Conservation (phyloP, 2,329 filamentous ascomycete species). For the Aspergillus flavus region DNA sequence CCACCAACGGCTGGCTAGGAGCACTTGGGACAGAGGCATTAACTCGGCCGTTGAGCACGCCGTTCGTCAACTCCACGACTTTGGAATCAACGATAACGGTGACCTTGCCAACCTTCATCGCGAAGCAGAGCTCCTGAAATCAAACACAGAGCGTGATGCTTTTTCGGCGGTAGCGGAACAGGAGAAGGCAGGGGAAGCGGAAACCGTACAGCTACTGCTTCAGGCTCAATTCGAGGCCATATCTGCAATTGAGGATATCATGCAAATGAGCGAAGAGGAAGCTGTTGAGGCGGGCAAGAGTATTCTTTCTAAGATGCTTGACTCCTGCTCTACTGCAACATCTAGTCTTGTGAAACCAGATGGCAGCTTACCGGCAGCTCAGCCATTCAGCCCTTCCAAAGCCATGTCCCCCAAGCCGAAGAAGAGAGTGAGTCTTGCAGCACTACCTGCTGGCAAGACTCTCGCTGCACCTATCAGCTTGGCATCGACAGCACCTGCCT, state of each 20-base stretch:
- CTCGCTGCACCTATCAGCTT: conserved; percentile 34
- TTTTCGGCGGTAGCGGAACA: conserved; percentile 77
- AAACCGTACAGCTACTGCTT: conserved; percentile 78
- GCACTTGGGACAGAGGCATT: conserved; percentile 83
- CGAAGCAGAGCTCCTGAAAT: conserved; percentile 84
- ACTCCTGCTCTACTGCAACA: conserved; percentile 72
- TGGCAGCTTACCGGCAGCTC: conserved; percentile 57
- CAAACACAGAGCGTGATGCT: conserved; percentile 78
- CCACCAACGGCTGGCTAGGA: conserved; percentile 78
- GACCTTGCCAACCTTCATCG: conserved; percentile 73
- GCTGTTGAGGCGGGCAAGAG: conserved; percentile 78
- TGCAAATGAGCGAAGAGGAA: conserved; percentile 79
- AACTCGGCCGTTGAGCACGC: conserved; percentile 88
- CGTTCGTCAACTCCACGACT: conserved; percentile 72
- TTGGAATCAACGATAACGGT: conserved; percentile 66
- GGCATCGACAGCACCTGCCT: conserved; percentile 46
- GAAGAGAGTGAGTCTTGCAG: conserved; percentile 53
- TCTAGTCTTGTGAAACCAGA: conserved; percentile 91
- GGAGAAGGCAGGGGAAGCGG: conserved; percentile 77
- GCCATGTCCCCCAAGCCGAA: conserved; percentile 72
- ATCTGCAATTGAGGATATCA: conserved; percentile 76
- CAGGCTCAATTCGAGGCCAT: conserved; percentile 92
- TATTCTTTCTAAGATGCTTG: conserved; percentile 76
- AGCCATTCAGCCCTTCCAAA: conserved; percentile 71
- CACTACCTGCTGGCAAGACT: conserved; percentile 29